These are phyloP conservation scores for Pseudomicrostroma phylloplanum DNA, from an alignment of 1,284 basidiomycete species.

Conservation along the genomic window DNA sequence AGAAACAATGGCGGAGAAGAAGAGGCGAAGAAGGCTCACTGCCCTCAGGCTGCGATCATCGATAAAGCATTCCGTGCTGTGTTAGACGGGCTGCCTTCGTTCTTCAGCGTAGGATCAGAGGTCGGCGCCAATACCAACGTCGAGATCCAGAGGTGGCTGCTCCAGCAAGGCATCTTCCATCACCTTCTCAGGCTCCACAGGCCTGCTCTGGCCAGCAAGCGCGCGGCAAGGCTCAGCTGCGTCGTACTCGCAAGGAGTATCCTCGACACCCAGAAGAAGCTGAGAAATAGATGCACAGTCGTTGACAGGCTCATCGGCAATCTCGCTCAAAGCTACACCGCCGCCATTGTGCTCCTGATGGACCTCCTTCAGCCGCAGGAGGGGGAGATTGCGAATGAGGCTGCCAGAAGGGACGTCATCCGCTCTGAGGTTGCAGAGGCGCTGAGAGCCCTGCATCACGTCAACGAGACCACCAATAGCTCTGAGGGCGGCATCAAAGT, in stretches of 20 bases:
- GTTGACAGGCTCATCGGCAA: slow-evolving; percentile 41
- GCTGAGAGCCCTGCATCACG: slow-evolving; percentile 36
- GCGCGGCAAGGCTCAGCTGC: slow-evolving; percentile 34
- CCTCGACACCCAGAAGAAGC: slow-evolving; percentile 43
- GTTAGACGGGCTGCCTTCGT: slow-evolving; percentile 29
- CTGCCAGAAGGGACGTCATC: slow-evolving; percentile 25
- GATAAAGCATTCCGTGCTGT: slow-evolving; percentile 33
- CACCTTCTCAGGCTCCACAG: slow-evolving; percentile 43
- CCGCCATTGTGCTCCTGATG: slow-evolving; percentile 42
- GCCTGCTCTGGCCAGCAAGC: slow-evolving; percentile 26
- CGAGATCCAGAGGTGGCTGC: slow-evolving; percentile 44
- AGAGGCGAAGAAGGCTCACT: slow-evolving; percentile 18
- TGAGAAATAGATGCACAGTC: slow-evolving; percentile 35
- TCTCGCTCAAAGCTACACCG: slow-evolving; percentile 39
- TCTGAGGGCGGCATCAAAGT: slow-evolving; percentile 39
- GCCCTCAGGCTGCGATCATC: slow-evolving; percentile 23
- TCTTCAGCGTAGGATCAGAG: slow-evolving; percentile 40
- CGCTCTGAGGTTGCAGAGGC: slow-evolving; percentile 43
- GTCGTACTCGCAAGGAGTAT: slow-evolving; percentile 42
- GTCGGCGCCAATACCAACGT: slow-evolving; percentile 18
- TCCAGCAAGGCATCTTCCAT: slow-evolving; percentile 45
- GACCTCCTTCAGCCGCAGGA: slow-evolving; percentile 31
- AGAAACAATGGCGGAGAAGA: slow-evolving; percentile 19
- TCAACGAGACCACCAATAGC: slow-evolving; percentile 25
- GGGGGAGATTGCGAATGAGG: slow-evolving; percentile 14